Evolutionary conservation across 805 yeast genomes (phyloP).

Genomic region (Grigorovia jiainica): DNA sequence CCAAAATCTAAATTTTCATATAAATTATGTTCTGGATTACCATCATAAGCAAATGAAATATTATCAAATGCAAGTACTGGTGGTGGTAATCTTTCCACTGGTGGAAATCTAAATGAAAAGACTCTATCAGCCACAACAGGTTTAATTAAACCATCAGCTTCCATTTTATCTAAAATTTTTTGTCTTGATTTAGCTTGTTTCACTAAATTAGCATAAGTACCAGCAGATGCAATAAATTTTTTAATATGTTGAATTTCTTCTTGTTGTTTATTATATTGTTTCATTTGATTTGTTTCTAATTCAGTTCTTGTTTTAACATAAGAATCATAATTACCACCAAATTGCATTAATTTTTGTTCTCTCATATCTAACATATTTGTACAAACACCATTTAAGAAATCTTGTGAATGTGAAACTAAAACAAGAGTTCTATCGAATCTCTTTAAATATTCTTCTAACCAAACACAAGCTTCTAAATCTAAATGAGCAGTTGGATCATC

Average conservation of each 20-base stretch:
- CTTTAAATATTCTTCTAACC: constrained; percentile 97
- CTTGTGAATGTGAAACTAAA: constrained; percentile 95
- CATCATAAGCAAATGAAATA: constrained; percentile 86
- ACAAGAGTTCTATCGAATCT: constrained; percentile 89
- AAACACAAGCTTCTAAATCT: constrained; percentile 98
- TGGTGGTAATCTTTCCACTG: constrained; percentile 94
- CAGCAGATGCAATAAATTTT: constrained; percentile 98
- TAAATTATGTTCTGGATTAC: constrained; percentile 71
- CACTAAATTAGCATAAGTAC: constrained; percentile 98
- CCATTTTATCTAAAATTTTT: constrained; percentile 99
- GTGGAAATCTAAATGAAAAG: constrained; percentile 88
- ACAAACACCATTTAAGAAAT: constrained; percentile 98
- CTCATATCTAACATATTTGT: constrained; percentile 98
- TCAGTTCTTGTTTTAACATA: constrained; percentile 91
- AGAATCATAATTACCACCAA: constrained; percentile 98
- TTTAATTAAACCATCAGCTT: constrained; percentile 94
- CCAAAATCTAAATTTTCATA: constrained; percentile 91
- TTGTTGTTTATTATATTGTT: constrained; percentile 93
- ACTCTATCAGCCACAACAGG: constrained; percentile 90
- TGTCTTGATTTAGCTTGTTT: constrained; percentile 99
- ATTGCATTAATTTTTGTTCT: constrained; percentile 57
- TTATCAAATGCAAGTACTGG: constrained; percentile 96
- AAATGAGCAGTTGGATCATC: constrained; percentile 99
- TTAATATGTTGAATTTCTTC: constrained; percentile 97
- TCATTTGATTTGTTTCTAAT: constrained; percentile 94